phyloP scores from a whole-genome alignment of 768 basidiomycete species.

The Pleurotus citrinopileatus region DNA sequence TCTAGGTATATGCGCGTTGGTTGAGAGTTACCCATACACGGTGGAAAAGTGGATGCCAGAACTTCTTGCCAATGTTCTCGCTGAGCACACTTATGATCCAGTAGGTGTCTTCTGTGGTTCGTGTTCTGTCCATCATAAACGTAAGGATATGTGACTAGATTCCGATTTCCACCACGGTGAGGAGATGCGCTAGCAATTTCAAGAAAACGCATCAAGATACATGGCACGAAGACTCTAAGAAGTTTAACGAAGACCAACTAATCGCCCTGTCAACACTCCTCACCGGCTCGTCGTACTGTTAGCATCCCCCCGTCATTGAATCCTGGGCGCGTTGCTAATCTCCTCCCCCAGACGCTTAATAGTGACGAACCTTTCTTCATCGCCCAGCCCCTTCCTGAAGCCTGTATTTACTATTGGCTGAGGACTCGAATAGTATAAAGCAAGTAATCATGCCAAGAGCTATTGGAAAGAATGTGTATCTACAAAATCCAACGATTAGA shows the following conservation, averaged over 20 bases:
- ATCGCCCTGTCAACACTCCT: constrained; percentile 79
- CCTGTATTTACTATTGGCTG: not conserved
- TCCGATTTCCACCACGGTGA: constrained; percentile 82
- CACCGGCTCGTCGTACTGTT: constrained; percentile 83
- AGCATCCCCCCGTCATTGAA: constrained; percentile 19
- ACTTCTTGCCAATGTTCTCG: constrained; percentile 73
- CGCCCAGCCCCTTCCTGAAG: not conserved
- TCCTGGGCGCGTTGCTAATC: not conserved
- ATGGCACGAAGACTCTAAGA: constrained; percentile 85
- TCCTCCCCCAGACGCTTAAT: constrained; percentile 12
- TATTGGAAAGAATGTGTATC: not conserved
- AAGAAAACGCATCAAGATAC: constrained; percentile 85
- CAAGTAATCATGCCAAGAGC: too few relatives aligned
- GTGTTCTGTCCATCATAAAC: constrained; percentile 13
- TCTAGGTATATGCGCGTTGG: constrained; percentile 88
- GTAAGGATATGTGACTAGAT: constrained; percentile 35
- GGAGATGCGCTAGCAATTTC: constrained; percentile 77
- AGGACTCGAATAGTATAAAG: too few relatives aligned
- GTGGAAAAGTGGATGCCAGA: constrained; percentile 94
- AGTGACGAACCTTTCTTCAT: not conserved
- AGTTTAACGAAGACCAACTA: constrained; percentile 84
- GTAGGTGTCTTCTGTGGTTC: constrained; percentile 31
- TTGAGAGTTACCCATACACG: constrained; percentile 95
- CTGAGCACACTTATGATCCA: constrained; percentile 85
- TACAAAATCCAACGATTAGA: too few relatives aligned